Evolutionary conservation across 2,329 filamentous ascomycete species (phyloP).

Genomic region (Neopestalotiopsis clavispora): DNA sequence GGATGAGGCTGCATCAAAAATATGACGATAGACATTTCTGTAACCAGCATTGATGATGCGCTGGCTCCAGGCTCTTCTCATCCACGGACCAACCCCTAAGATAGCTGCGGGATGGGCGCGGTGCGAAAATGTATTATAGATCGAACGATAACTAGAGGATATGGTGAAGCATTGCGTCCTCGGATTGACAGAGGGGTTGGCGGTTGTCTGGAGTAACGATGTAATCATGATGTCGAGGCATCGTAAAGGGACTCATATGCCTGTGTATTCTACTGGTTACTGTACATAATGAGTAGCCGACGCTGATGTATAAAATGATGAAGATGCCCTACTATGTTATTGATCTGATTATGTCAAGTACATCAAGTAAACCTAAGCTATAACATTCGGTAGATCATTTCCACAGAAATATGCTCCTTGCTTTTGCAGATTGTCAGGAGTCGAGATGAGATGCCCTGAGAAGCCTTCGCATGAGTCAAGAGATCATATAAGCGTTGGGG

Average conservation of each 20-base stretch:
- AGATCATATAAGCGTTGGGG: no score
- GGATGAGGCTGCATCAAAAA: constrained; percentile 11
- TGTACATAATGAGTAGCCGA: constrained; percentile 21
- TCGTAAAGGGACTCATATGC: constrained; percentile 7
- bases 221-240: constrained; percentile 16
- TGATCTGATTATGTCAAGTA: not conserved
- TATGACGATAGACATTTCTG: constrained; percentile 17
- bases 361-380: not conserved
- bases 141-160: constrained; percentile 21
- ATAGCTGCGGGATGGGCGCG: not conserved
- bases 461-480: no score
- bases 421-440: no score
- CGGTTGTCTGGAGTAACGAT: constrained; percentile 16
- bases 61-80: not conserved
- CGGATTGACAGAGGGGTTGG: constrained; percentile 18
- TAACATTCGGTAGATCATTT: no score
- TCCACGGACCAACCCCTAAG: not conserved
- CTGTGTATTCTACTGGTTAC: constrained; percentile 22
- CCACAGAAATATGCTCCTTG: no score
- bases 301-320: constrained; percentile 20
- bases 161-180: constrained; percentile 20
- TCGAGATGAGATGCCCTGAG: no score
- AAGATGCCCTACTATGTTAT: not conserved
- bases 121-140: constrained; percentile 20
- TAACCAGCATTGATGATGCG: constrained; percentile 15